These are phyloP conservation scores for Saussurea involucrata DNA, from an alignment of 129 eudicot genomes.

Conservation along the genomic window DNA sequence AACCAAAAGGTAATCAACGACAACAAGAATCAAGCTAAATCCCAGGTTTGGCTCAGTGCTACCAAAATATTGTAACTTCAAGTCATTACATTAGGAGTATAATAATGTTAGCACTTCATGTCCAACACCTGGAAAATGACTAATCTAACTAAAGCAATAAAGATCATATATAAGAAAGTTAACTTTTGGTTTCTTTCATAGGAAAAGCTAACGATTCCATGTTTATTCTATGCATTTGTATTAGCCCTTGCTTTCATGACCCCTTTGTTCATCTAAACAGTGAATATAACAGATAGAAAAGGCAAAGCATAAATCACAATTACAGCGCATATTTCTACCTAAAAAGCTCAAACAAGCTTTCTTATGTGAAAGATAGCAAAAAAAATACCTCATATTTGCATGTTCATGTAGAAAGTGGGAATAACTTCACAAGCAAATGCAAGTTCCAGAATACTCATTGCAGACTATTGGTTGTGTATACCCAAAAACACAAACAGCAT, in stretches of 20 bases:
- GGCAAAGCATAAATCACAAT: background rate
- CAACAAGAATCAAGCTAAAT: background rate
- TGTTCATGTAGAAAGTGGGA: background rate
- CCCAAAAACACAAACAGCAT: background rate
- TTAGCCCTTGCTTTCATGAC: background rate
- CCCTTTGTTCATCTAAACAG: background rate
- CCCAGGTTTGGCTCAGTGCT: too few relatives aligned
- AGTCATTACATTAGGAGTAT: background rate
- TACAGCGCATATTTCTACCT: background rate
- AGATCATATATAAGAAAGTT: background rate
- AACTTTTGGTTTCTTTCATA: background rate
- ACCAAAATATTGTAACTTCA: too few relatives aligned
- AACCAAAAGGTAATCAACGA: background rate
- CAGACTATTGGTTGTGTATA: too few relatives aligned
- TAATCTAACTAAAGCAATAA: background rate
- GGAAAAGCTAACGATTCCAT: background rate
- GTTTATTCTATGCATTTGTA: background rate
- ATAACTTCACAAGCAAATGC: background rate
- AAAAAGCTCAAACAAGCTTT: background rate
- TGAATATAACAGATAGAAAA: background rate
- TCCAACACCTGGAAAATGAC: background rate
- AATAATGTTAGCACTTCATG: background rate
- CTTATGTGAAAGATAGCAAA: background rate
- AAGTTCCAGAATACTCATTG: background rate
- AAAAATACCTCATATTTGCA: too few relatives aligned